These are phyloP conservation scores for Aureobasidium sp. DNA, from an alignment of 2,329 filamentous ascomycete species.

Conservation along the genomic window DNA sequence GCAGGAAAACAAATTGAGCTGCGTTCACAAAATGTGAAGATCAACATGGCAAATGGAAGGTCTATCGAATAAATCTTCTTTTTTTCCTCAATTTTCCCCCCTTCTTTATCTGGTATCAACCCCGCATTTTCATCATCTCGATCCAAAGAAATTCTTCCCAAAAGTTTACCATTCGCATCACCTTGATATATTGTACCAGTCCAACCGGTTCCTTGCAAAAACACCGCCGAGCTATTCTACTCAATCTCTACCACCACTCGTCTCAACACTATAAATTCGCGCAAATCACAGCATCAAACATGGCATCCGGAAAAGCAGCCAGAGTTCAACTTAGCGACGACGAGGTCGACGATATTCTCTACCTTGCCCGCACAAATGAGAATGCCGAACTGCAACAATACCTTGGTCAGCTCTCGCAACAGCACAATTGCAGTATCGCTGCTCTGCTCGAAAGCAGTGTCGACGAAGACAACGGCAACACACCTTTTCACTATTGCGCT, in stretches of 20 bases:
- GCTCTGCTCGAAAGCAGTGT: constrained; percentile 59
- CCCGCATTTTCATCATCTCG: constrained; percentile 8
- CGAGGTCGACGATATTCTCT: constrained; percentile 85
- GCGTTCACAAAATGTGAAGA: too few relatives aligned
- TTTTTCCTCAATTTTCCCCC: background rate
- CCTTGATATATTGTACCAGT: background rate
- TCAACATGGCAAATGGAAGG: background rate
- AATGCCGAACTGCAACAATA: constrained; percentile 56
- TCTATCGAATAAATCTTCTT: background rate
- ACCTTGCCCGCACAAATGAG: constrained; percentile 75
- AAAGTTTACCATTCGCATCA: background rate
- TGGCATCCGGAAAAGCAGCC: constrained; percentile 16
- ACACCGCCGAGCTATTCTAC: too few relatives aligned
- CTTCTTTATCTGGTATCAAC: background rate
- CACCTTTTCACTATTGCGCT: constrained; percentile 79
- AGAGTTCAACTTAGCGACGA: constrained; percentile 39
- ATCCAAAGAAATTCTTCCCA: constrained; percentile 2
- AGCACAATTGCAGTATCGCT: constrained; percentile 55
- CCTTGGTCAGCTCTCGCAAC: constrained; percentile 54
- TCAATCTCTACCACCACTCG: background rate
- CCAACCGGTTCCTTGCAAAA: background rate
- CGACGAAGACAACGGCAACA: constrained; percentile 71
- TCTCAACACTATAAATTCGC: background rate
- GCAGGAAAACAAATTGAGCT: too few relatives aligned
- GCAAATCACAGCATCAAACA: background rate